Evolutionary conservation across 2,329 filamentous ascomycete genomes (phyloP), one percentile per base, ranked within the genome.

Genomic region (Cadophora luteo-olivacea): DNA sequence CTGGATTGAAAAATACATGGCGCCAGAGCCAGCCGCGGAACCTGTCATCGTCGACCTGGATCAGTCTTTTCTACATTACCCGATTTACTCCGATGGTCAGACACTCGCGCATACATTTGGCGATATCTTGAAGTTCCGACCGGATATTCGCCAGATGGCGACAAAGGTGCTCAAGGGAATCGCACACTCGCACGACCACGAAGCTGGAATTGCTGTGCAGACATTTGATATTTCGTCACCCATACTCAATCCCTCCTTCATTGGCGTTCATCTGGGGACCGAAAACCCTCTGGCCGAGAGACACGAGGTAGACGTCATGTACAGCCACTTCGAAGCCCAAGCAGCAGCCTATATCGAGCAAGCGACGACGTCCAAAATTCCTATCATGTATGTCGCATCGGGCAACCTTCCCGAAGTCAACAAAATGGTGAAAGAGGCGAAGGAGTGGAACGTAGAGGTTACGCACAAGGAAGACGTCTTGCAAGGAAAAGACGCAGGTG

Each of bases 391-490:
- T 72, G 78, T 84, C 14, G 82, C 82, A 12, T 82, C 81, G 0
- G 82, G 82, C 12, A 80, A 81, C 22, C 73, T 75, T 2, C 63
- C 73, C 11, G 78, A 84, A 61, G 75, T 82, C 8, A 72, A 75
- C 1, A 70, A 71, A 8, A 82, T 86, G 67, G 70, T 72, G 2
- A 64, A 72, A 4, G 79, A 80, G 66, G 82, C 81, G 3, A 76
- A 78, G 12, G 68, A 76, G 6, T 62, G 68, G 57, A 75, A 77
- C 36, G 73, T 84, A 14, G 79, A 75, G 22, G 80, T 85, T 0
- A 79, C 83, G 1, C 77, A 78, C 38, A 85, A 84, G 74, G 71
- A 77, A 14, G 80, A 83, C 58, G 71, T 86, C 0, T 77, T 86
- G 4, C 76, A 78, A 69, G 64, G 71, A 0, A 67, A 70, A 0